Evolutionary conservation across 1,139 yeast species (phyloP), one percentile per base, ranked within the genome.

Genomic region (Yamadazyma spencermartinsiae): DNA sequence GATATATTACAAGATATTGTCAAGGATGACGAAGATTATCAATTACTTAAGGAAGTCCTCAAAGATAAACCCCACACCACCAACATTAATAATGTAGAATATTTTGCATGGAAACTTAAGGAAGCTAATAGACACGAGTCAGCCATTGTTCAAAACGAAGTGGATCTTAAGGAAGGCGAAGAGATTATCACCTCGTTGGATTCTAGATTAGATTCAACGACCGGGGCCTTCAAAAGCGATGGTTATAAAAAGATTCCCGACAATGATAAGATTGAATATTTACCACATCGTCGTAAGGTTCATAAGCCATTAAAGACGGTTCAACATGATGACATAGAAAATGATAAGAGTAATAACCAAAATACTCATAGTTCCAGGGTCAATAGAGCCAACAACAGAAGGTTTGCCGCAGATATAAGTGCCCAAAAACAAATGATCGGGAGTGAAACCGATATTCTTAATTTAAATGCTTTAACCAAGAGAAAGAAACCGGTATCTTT

Each of bases 401-500:
- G 97, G 44, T 82, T 88, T 56, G 96, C 89, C 1, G 96, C 95
- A 9, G 96, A 89, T 58, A 84, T 89, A 34, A 86, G 83, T 48
- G 88, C 90, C 4, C 94, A 85, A 50, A 79, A 79, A 52, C 86
- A 82, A 48, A 78, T 80, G 54, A 73, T 88, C 46, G 90, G 94
- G 29, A 74, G 83, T 8, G 96, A 88, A 51, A 83, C 94, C 1
- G 96, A 88, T 52, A 76, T 86, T 4, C 65, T 87, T 49, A 82
- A 86, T 40, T 74, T 88, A 62, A 81, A 81, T 52, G 84, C 86
- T 34, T 74, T 90, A 52, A 86, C 89, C 48, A 88, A 88, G 59
- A 76, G 98, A 44, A 88, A 85, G 60, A 92, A 92, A 58, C 96
- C 96, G 0, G 97, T 92, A 10, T 85, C 94, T 13, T 90, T 90